Evolutionary conservation across 1,284 basidiomycete species (phyloP).

Genomic region (Ustilago loliicola): DNA sequence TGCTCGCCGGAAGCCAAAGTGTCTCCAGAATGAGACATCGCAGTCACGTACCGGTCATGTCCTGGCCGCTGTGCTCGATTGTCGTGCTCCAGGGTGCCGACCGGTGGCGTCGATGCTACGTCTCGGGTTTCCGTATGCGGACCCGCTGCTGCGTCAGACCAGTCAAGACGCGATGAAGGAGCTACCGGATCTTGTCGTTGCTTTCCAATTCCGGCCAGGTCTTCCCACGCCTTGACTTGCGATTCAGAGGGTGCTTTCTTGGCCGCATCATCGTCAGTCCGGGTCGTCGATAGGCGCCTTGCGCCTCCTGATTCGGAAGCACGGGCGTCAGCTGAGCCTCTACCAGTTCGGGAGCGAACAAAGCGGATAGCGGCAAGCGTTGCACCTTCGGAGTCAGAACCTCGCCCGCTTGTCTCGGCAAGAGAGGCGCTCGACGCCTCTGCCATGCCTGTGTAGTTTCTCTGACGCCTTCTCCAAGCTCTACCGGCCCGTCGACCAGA

Average conservation of each 20-base stretch:
- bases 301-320: neutral
- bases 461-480: slow-evolving; percentile 13
- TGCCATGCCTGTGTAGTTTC: slow-evolving; percentile 23
- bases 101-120: neutral
- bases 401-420: slow-evolving; percentile 23
- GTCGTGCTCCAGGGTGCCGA: neutral
- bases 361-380: slow-evolving; percentile 18
- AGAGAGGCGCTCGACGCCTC: slow-evolving; percentile 20
- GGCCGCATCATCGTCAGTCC: neutral
- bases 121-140: neutral
- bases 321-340: no score
- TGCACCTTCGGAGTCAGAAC: slow-evolving; percentile 21
- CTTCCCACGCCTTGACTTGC: slow-evolving; percentile 22
- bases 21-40: slow-evolving; percentile 1
- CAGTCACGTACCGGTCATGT: slow-evolving; percentile 26
- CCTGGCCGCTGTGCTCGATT: neutral
- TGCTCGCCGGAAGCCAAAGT: neutral
- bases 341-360: neutral
- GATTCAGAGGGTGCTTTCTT: neutral
- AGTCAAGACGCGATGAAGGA: neutral
- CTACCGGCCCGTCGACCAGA: neutral
- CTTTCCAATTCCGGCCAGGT: slow-evolving; percentile 8
- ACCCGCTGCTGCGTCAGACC: neutral
- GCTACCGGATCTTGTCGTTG: neutral
- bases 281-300: neutral